Evolutionary conservation across 2,329 filamentous ascomycete genomes (phyloP).

Genomic region (Neophaeococcomyces aloes): DNA sequence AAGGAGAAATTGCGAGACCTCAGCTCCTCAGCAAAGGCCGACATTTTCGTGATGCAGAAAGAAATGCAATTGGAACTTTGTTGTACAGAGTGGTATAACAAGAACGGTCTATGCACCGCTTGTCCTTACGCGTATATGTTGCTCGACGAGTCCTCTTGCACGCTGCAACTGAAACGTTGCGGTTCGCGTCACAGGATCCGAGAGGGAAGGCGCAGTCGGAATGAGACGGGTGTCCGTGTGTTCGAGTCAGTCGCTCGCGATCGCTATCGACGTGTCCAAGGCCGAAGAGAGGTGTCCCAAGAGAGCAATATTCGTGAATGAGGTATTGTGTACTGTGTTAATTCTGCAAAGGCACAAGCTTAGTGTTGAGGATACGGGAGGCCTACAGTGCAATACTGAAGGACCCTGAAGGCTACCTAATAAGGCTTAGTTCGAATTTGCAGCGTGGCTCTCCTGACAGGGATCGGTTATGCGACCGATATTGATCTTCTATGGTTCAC

Average conservation of each 20-base stretch:
- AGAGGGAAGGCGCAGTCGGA: no score
- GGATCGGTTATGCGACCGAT: not conserved
- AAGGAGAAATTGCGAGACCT: conserved; percentile 50
- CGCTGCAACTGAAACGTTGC: no score
- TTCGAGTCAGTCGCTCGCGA: no score
- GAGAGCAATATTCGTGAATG: not conserved
- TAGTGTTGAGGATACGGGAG: not conserved
- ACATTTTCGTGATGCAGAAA: conserved; percentile 24
- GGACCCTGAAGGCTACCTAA: not conserved
- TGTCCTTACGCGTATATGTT: no score
- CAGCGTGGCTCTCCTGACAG: not conserved
- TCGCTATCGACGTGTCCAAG: no score
- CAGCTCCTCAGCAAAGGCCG: conserved; percentile 54
- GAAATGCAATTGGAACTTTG: not conserved
- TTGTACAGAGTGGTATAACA: not conserved
- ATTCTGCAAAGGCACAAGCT: not conserved
- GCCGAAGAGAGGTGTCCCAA: not conserved
- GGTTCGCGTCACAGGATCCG: no score
- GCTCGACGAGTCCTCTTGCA: no score
- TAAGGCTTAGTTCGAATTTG: not conserved
- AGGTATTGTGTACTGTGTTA: not conserved
- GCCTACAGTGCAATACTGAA: no score
- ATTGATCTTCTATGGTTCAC: no score
- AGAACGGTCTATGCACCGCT: not conserved
- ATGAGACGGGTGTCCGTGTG: no score